These are phyloP conservation scores for Jaltomata sinuosa DNA, from an alignment of 257 asterid genomes.

Conservation along the genomic window DNA sequence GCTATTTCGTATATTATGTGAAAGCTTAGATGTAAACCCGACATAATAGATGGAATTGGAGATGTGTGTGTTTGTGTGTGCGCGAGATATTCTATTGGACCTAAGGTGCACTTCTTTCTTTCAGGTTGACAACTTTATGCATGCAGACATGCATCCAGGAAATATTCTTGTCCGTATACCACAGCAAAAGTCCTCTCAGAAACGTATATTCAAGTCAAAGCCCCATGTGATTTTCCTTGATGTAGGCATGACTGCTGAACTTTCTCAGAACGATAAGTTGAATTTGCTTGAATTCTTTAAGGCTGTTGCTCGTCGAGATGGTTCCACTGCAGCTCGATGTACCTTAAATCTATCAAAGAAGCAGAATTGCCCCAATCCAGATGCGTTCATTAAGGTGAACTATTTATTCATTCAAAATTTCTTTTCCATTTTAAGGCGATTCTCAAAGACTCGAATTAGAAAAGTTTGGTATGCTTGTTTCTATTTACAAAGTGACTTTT, in stretches of 20 bases:
- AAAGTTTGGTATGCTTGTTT: neutral
- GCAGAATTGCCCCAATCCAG: slow-evolving; percentile 76
- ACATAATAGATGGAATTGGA: neutral
- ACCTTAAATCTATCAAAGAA: slow-evolving; percentile 51
- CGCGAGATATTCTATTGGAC: neutral
- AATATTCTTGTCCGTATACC: slow-evolving; percentile 68
- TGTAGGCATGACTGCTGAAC: slow-evolving; percentile 91
- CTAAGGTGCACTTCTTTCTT: neutral
- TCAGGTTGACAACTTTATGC: slow-evolving; percentile 82
- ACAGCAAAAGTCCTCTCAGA: slow-evolving; percentile 39
- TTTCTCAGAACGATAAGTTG: slow-evolving; percentile 43
- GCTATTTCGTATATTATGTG: neutral
- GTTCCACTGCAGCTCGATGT: slow-evolving; percentile 56
- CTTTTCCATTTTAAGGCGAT: neutral
- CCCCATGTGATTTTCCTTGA: slow-evolving; percentile 72
- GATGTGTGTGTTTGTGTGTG: neutral
- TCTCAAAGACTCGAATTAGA: neutral
- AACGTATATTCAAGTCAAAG: slow-evolving; percentile 48
- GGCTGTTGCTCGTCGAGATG: slow-evolving; percentile 78
- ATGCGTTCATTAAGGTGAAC: slow-evolving; percentile 59
- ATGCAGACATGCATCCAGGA: slow-evolving; percentile 91
- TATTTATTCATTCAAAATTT: neutral
- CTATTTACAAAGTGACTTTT: neutral
- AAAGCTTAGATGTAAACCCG: neutral
- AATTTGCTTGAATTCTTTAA: slow-evolving; percentile 60